Evolutionary conservation across 1,284 basidiomycete genomes (phyloP).

Genomic region (Ceratobasidium sp.): DNA sequence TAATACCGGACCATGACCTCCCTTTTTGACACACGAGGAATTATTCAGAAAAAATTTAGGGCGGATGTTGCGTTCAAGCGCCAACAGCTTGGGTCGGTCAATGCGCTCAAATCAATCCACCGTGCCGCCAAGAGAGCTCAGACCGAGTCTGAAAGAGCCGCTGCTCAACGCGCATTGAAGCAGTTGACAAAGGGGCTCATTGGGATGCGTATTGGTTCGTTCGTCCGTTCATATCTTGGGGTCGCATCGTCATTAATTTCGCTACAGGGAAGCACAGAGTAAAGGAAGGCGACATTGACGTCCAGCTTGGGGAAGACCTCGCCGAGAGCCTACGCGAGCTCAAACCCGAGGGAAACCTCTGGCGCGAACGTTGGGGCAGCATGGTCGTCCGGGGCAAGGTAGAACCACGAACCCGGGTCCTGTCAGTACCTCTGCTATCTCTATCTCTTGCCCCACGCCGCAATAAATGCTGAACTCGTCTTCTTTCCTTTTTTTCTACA

Average conservation of each 20-base stretch:
- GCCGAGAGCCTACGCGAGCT: slow-evolving; percentile 86
- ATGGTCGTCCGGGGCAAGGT: slow-evolving; percentile 81
- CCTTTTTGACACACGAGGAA: background rate
- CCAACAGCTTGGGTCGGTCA: slow-evolving; percentile 66
- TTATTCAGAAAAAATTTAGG: slow-evolving; percentile 68
- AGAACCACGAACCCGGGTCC: slow-evolving; percentile 76
- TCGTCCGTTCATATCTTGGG: background rate
- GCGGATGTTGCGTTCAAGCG: slow-evolving; percentile 68
- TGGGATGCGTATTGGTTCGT: slow-evolving; percentile 65
- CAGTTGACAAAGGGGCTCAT: slow-evolving; percentile 67
- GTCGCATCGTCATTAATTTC: background rate
- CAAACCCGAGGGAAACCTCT: slow-evolving; percentile 92
- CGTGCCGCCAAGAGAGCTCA: slow-evolving; percentile 58
- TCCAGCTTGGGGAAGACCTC: slow-evolving; percentile 92
- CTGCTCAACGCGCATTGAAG: slow-evolving; percentile 57
- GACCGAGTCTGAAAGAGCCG: slow-evolving; percentile 59
- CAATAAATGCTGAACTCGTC: no score
- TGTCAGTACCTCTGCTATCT: slow-evolving; percentile 61
- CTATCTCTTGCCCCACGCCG: slow-evolving; percentile 10
- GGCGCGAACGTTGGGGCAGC: slow-evolving; percentile 87
- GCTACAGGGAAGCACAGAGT: slow-evolving; percentile 75
- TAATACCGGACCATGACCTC: slow-evolving; percentile 18
- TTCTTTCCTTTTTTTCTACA: slow-evolving; percentile 53
- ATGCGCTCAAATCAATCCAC: slow-evolving; percentile 64
- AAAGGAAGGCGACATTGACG: slow-evolving; percentile 74